phyloP scores from a whole-genome alignment of 331 rosid species.

The Malus hybrid region DNA sequence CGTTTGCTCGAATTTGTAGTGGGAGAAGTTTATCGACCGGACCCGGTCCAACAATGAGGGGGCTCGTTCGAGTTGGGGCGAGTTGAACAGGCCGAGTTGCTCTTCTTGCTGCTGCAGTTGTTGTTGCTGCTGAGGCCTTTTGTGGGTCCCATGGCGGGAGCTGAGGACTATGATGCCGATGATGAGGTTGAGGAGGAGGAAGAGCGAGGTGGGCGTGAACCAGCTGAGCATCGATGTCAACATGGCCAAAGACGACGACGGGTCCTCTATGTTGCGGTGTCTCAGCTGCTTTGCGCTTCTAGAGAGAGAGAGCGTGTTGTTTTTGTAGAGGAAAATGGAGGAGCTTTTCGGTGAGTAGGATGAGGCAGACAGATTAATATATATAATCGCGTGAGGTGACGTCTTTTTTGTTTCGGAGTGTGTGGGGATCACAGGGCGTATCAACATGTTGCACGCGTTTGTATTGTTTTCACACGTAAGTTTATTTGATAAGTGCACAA shows the following conservation, averaged over 20 bases:
- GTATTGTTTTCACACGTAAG: background rate
- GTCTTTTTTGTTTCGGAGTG: background rate
- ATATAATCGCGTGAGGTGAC: background rate
- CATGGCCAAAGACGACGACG: background rate
- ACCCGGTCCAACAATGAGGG: conserved; percentile 33
- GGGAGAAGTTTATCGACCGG: conserved; percentile 35
- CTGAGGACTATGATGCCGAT: conserved; percentile 48
- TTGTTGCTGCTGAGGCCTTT: background rate
- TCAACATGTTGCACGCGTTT: background rate
- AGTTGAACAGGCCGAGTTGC: background rate
- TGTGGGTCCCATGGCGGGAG: conserved; percentile 28
- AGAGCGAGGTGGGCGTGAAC: conserved; percentile 61
- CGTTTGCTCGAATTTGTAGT: conserved; percentile 12
- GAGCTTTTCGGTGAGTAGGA: background rate
- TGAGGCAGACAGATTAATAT: background rate
- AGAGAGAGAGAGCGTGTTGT: background rate
- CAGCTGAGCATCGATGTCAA: conserved; percentile 29
- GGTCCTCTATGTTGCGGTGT: background rate
- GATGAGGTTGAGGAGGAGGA: conserved; percentile 62
- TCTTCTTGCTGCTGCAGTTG: background rate
- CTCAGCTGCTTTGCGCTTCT: background rate
- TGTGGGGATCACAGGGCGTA: background rate
- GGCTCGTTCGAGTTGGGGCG: conserved; percentile 16
- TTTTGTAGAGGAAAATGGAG: background rate
- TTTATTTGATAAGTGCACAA: background rate